Base-by-base conservation (phyloP, 768 basidiomycete genomes). In the Pulveroboletus sp. region DNA sequence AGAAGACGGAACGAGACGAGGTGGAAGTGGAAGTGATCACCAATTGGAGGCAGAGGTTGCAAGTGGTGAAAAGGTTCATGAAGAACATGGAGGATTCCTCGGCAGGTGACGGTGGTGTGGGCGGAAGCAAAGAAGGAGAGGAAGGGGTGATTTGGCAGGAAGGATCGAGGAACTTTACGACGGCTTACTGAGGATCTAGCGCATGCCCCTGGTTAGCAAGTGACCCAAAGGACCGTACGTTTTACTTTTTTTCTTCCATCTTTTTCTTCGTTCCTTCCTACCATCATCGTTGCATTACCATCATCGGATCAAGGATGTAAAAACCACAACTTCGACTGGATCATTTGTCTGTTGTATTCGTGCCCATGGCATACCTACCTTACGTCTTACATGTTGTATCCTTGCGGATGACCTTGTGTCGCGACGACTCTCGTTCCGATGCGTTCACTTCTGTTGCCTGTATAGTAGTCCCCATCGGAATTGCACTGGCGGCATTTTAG, bases 41-140 rank as follows among this genome's bases (percentile, higher is more conserved):
- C 4, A 93, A 93, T 60, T 97, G 93, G 93, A 79, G 89, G 56
- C 74, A 77, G 41, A 80, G 93, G 43, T 65, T 94, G 56, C 82
- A 89, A 59, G 76, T 84, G 1, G 92, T 97, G 60, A 80, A 84
- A 53, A 78, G 86, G 45, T 87, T 91, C 67, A 44, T 59, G 56
- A 62, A 39, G 51, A 60, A 55, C 40, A 53, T 58, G 60, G 64
- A 60, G 4, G 57, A 60, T 39, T 32, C 55, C 9, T 51, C 52
- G 0, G 39, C 37, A 65, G 21, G 63, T 54, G 33, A 61, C 53
- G 32, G 63, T 52, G 13, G 68, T 65, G 26, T 5, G 2, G 32
- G 43, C 11, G 44, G 28, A 43, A 26, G 55, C 27, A 18, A 67
- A 61, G 43, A 62, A 40, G 32, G 54, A 59, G 39, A 63, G 53